phyloP scores from a whole-genome alignment of 2,329 filamentous ascomycete species.

The Paramyrothecium roridum region DNA sequence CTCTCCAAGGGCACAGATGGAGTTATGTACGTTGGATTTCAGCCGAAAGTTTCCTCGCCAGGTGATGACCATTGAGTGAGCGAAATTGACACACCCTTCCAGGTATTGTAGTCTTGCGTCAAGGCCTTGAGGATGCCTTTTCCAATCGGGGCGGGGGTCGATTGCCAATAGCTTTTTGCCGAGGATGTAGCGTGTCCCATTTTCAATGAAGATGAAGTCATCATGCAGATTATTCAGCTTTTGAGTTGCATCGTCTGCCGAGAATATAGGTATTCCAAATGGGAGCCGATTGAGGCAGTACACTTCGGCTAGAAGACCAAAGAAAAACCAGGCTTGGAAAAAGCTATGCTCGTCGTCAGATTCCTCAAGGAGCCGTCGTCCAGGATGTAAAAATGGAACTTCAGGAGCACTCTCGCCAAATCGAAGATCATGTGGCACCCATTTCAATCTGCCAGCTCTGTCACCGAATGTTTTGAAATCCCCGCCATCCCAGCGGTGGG shows the following conservation, averaged over 20 bases:
- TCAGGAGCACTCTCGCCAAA: background rate
- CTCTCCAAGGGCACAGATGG: conserved; percentile 23
- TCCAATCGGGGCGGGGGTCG: no score
- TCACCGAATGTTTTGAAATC: background rate
- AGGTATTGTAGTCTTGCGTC: background rate
- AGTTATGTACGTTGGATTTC: conserved; percentile 13
- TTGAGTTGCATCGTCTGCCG: background rate
- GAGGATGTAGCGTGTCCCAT: no score
- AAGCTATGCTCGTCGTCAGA: background rate
- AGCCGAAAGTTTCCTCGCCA: conserved; percentile 12
- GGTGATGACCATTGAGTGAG: background rate
- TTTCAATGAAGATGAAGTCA: no score
- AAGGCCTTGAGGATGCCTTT: background rate
- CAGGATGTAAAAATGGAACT: background rate
- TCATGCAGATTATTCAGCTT: background rate
- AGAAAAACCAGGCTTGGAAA: background rate
- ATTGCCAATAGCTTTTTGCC: background rate
- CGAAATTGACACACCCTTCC: background rate
- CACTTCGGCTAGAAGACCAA: background rate
- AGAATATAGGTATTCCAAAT: no score
- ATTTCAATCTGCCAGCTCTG: background rate
- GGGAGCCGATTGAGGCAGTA: background rate
- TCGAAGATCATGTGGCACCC: background rate
- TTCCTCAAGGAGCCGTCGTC: background rate
- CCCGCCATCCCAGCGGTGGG: background rate